Conservation (phyloP, 305 asterid genomes). For the Fraxinus angustifolia region DNA sequence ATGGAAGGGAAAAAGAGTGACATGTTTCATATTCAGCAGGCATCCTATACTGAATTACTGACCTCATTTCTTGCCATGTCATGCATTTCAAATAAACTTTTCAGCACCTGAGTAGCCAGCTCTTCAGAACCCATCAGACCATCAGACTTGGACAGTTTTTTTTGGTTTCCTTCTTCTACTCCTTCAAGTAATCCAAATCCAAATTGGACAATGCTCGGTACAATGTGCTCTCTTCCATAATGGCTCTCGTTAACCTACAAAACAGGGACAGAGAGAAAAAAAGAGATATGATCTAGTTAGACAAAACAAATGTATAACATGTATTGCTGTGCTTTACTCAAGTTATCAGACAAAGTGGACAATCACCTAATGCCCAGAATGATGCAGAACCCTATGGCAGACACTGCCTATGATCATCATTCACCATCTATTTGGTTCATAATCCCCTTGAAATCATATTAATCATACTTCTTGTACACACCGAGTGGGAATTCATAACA, state of each 20-base stretch:
- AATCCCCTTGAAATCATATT: not conserved
- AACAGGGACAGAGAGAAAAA: constrained; percentile 17
- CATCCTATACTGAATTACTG: constrained; percentile 19
- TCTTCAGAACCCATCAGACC: constrained; percentile 63
- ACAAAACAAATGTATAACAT: not conserved
- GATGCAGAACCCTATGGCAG: not conserved
- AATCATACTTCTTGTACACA: not conserved
- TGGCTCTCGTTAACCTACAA: constrained; percentile 69
- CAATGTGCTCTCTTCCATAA: constrained; percentile 72
- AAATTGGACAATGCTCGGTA: constrained; percentile 81
- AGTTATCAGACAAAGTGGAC: not conserved
- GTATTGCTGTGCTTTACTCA: not conserved
- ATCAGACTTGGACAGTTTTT: constrained; percentile 46
- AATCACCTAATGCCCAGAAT: not conserved
- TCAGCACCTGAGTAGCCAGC: constrained; percentile 68
- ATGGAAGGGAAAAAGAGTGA: constrained; percentile 8
- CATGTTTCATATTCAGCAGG: constrained; percentile 3
- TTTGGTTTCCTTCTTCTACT: constrained; percentile 55
- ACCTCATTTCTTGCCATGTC: constrained; percentile 88
- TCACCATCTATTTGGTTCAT: not conserved
- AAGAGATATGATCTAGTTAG: not conserved
- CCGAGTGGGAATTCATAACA: not conserved
- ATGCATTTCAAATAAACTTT: constrained; percentile 79
- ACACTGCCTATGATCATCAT: not conserved
- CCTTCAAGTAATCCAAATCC: constrained; percentile 79